These are phyloP conservation scores for Hura crepitans DNA, from an alignment of 441 rosid genomes.

Conservation along the genomic window DNA sequence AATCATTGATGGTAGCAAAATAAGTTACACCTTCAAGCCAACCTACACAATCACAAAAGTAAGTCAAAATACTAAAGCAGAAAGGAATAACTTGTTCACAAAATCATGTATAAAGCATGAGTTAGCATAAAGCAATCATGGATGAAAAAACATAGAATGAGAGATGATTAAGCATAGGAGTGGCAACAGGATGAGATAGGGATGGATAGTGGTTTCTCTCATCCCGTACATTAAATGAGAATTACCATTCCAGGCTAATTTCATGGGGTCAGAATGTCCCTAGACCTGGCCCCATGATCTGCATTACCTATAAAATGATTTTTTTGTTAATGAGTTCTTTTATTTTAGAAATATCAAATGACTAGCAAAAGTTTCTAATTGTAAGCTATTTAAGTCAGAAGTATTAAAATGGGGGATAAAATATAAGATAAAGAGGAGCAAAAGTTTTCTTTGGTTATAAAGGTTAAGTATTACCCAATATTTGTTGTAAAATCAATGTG, in stretches of 20 bases:
- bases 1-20: slow-evolving; percentile 83
- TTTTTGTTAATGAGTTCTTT: too few species aligned
- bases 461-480: neutral
- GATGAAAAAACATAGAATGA: neutral
- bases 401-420: too few species aligned
- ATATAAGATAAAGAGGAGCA: too few species aligned
- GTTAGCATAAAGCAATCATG: neutral
- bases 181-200: neutral
- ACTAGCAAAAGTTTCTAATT: neutral
- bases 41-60: slow-evolving; percentile 40
- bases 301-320: neutral
- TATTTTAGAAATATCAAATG: neutral
- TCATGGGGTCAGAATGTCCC: neutral
- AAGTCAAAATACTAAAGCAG: neutral
- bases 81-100: neutral
- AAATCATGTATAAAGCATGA: neutral
- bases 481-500: neutral
- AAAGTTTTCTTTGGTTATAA: neutral
- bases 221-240: neutral
- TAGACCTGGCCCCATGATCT: neutral
- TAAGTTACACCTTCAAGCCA: slow-evolving; percentile 98
- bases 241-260: neutral
- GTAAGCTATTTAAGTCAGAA: neutral
- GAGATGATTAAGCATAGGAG: neutral
- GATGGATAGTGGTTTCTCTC: neutral